phyloP scores from a whole-genome alignment of 2,329 filamentous ascomycete species.

The Cordyceps pruinosa region DNA sequence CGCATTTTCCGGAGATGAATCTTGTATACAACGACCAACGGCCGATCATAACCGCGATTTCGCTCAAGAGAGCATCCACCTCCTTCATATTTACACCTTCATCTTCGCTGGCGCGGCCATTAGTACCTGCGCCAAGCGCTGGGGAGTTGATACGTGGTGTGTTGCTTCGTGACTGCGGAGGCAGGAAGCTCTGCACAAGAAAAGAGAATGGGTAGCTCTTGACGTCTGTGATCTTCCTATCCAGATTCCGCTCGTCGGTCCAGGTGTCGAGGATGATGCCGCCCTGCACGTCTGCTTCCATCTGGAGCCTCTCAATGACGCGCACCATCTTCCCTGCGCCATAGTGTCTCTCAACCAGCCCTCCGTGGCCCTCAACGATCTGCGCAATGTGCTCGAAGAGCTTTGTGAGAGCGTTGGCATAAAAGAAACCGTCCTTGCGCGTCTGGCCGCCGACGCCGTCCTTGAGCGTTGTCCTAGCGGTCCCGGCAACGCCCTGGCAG shows the following conservation, averaged over 20 bases:
- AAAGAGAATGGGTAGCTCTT: constrained; percentile 98
- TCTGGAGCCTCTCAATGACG: constrained; percentile 86
- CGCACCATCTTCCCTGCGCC: constrained; percentile 87
- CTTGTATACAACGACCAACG: constrained; percentile 89
- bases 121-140: constrained; percentile 49
- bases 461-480: constrained; percentile 74
- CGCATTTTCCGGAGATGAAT: constrained; percentile 82
- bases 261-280: constrained; percentile 94
- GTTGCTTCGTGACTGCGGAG: constrained; percentile 56
- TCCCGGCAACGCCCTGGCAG: constrained; percentile 83
- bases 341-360: constrained; percentile 89
- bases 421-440: constrained; percentile 75
- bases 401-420: constrained; percentile 81
- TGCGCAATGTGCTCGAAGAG: constrained; percentile 97
- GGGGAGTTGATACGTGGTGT: constrained; percentile 71
- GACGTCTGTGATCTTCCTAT: constrained; percentile 84
- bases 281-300: constrained; percentile 92
- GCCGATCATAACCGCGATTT: constrained; percentile 86
- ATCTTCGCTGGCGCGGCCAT: constrained; percentile 66
- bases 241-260: constrained; percentile 80
- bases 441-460: constrained; percentile 45
- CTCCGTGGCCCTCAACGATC: constrained; percentile 87
- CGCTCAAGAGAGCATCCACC: constrained; percentile 77
- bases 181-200: constrained; percentile 86
- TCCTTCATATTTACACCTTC: constrained; percentile 96